Base-by-base conservation (phyloP, 1,284 basidiomycete species). In the Irpex sp. region DNA sequence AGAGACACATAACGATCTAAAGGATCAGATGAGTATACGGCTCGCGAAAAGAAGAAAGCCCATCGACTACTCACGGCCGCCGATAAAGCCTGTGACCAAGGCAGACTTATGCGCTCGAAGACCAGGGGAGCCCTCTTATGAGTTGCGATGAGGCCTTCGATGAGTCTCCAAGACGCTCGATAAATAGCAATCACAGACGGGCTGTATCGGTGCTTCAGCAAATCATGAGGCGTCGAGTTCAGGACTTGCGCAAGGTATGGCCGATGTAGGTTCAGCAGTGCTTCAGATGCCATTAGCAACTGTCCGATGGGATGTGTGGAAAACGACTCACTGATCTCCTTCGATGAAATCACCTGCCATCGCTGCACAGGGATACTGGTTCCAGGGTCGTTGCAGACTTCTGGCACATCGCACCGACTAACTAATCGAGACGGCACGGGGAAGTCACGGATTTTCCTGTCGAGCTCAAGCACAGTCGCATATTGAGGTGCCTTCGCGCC, bases 151-250 rank as follows among this genome's bases (percentile, higher is more conserved):
- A 86, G 73, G 1, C 77, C 78, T 51, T 82, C 78, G 49, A 87
- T 82, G 26, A 89, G 69, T 17, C 88, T 77, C 84, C 86, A 89
- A 5, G 87, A 85, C 8, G 86, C 88, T 4, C 87, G 85, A 73
- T 88, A 91, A 17, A 84, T 82, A 0, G 89, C 85, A 72, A 88
- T 81, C 0, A 91, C 85, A 0, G 89, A 91, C 0, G 85, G 84
- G 0, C 84, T 80, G 69, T 85, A 91, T 69, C 79, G 81, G 69
- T 91, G 88, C 64, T 78, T 79, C 55, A 87, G 74, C 5, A 85
- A 76, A 63, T 89, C 85, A 5, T 76, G 68, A 0, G 86, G 85
- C 60, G 77, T 77, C 52, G 89, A 87, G 56, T 82, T 81, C 19
- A 92, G 71, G 0, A 87, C 87, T 69, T 85, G 85, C 1, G 83